A percentile compares a stretch with the other conserved stretches of the same genome.
phyloP scores from a whole-genome alignment of 768 basidiomycete genomes.

The Auricularia heimuer region DNA sequence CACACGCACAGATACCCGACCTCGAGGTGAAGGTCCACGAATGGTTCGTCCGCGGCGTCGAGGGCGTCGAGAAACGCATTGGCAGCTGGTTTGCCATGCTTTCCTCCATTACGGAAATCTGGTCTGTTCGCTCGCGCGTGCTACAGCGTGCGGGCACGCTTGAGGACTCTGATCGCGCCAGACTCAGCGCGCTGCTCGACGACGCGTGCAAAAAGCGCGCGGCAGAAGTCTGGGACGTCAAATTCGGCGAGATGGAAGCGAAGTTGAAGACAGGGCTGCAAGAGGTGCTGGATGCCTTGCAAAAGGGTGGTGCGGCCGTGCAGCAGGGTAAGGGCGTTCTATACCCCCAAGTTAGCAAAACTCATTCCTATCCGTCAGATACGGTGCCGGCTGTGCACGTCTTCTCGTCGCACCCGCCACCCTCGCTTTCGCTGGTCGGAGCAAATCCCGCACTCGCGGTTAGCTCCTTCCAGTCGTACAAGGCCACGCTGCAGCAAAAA shows the following conservation, averaged over 20 bases:
- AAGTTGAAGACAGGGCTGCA: slow-evolving; percentile 23
- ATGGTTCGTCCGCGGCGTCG: slow-evolving; percentile 54
- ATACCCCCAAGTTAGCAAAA: neutral
- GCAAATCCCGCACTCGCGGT: slow-evolving; percentile 26
- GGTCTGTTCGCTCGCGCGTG: slow-evolving; percentile 49
- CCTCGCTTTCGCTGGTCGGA: slow-evolving; percentile 32
- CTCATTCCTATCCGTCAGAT: slow-evolving; percentile 27
- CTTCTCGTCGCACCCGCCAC: slow-evolving; percentile 43
- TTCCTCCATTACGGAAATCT: slow-evolving; percentile 54
- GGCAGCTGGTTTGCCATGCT: slow-evolving; percentile 51
- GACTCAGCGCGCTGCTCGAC: slow-evolving; percentile 41
- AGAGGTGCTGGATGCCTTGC: slow-evolving; percentile 28
- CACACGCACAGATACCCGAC: slow-evolving; percentile 36
- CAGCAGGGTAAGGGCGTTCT: slow-evolving; percentile 20
- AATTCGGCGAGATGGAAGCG: slow-evolving; percentile 33
- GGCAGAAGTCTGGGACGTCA: slow-evolving; percentile 46
- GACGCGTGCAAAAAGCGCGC: slow-evolving; percentile 44
- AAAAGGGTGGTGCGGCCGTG: slow-evolving; percentile 16
- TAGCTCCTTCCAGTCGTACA: slow-evolving; percentile 52
- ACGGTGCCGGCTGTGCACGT: slow-evolving; percentile 43
- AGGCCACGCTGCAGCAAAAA: slow-evolving; percentile 47
- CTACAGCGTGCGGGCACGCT: slow-evolving; percentile 39
- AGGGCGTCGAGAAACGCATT: slow-evolving; percentile 35
- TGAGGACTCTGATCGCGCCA: slow-evolving; percentile 34
- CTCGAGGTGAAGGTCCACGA: slow-evolving; percentile 39